A percentile compares a stretch with the other conserved stretches of the same genome.
Evolutionary conservation across 1,139 yeast species (phyloP).

Genomic region (Saccharomyces hybrid): DNA sequence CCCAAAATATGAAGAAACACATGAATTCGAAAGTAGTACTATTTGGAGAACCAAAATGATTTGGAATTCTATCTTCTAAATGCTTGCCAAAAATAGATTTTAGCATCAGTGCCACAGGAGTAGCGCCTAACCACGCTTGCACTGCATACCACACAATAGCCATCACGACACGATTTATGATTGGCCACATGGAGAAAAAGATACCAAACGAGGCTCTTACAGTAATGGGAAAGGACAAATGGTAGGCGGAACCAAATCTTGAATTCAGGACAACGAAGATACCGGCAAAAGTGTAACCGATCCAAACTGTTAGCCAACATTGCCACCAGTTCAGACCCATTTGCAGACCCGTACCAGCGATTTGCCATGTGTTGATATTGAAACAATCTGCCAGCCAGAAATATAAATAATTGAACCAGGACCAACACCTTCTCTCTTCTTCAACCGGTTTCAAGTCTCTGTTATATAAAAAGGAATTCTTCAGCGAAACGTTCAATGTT

Average conservation of each 20-base stretch:
- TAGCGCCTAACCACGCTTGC: constrained; percentile 73
- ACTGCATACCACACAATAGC: constrained; percentile 79
- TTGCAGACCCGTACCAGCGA: constrained; percentile 71
- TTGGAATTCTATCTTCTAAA: constrained; percentile 40
- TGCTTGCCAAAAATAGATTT: constrained; percentile 57
- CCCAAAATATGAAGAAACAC: constrained; percentile 69
- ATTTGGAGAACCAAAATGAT: constrained; percentile 43
- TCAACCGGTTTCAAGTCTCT: constrained; percentile 66
- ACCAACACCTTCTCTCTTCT: constrained; percentile 57
- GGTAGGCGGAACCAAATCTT: constrained; percentile 63
- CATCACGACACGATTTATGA: constrained; percentile 69
- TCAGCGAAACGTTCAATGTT: constrained; percentile 12
- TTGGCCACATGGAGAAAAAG: constrained; percentile 71
- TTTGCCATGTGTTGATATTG: constrained; percentile 82
- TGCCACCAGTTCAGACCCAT: constrained; percentile 81
- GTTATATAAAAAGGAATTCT: constrained; percentile 49
- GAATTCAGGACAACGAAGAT: constrained; percentile 54
- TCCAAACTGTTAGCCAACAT: constrained; percentile 79
- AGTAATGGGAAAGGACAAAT: constrained; percentile 67
- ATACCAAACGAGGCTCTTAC: constrained; percentile 67
- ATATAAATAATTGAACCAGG: constrained; percentile 66
- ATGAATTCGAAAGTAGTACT: constrained; percentile 62
- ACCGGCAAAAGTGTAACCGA: constrained; percentile 54
- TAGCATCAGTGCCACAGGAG: constrained; percentile 65
- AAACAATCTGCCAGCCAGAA: constrained; percentile 86